Base-by-base conservation (phyloP, 192 early-diverging fungal species). In the Entomortierella lignicola region DNA sequence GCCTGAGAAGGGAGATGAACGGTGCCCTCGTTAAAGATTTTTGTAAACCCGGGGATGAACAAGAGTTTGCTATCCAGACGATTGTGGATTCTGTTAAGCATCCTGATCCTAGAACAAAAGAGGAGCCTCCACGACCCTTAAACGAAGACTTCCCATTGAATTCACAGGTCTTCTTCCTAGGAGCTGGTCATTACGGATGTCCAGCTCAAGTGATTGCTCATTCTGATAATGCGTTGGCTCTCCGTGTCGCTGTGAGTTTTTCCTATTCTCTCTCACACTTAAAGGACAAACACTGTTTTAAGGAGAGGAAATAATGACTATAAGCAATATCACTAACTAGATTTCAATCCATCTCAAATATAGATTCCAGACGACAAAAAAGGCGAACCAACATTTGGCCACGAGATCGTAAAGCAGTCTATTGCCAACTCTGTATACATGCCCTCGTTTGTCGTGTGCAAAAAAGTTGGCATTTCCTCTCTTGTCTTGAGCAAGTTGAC, bases 401-500 rank as follows among this genome's bases (percentile, higher is more conserved):
- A 66, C 25, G 60, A 82, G 31, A 54, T 92, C 44, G 85, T 86
- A 11, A 69, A 68, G n/a, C 47, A 73, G 0, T 59, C 80, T 27
- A 43, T 70, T 17, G 23, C 62, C 0, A 52, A 50, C 5, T 39
- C 77, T 3, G 31, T 48, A 10, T 89, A 86, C 60, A 0, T 63
- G 8, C 71, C 94, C 7, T 83, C 89, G 4, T 94, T 83, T 71
- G 77, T 82, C 23, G 86, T 97, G 37, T 89, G 89, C 54, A 93
- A 91, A 62, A 81, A 77, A 60, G 59, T 96, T 18, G 83, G 86
- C 12, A 83, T 95, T 8, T 87, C 86, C 0, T 54, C 87, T 17
- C 66, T 96, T 30, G 82, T 90, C 13, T 85, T 98, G 21, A 94
- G 95, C 59, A 94, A 94, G 61, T 81, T 99, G 39, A 94, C 96